Evolutionary conservation across 2,329 filamentous ascomycete species (phyloP).

Genomic region (Colletotrichum cuscutae): DNA sequence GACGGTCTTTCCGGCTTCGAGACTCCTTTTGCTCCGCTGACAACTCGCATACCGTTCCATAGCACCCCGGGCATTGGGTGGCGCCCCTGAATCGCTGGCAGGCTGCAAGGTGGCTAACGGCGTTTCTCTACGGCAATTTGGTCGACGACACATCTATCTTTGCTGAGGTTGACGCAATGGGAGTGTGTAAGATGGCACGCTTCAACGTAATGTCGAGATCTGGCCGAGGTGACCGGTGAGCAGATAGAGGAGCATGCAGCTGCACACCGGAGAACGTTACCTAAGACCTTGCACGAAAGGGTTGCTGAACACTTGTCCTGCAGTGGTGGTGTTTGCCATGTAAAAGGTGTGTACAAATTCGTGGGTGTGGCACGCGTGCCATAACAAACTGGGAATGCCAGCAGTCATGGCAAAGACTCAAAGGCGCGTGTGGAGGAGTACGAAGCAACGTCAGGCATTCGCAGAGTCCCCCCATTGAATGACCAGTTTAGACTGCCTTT

Average conservation of each 20-base stretch:
- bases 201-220: neutral
- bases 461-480: neutral
- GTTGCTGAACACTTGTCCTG: constrained; percentile 1
- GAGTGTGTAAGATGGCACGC: neutral
- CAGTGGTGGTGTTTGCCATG: constrained; percentile 5
- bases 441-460: neutral
- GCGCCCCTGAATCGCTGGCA: neutral
- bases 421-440: neutral
- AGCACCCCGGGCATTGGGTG: neutral
- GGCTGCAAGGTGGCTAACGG: neutral
- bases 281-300: constrained; percentile 6
- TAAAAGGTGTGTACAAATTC: neutral
- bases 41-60: constrained; percentile 2
- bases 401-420: neutral
- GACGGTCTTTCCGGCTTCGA: neutral
- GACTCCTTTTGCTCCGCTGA: constrained; percentile 6
- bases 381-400: neutral
- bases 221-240: constrained; percentile 2
- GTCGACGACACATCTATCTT: neutral
- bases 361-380: neutral
- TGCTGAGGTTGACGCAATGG: neutral
- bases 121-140: neutral
- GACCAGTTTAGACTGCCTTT: neutral
- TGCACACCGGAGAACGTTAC: constrained; percentile 13
- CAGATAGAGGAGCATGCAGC: constrained; percentile 14